These are phyloP conservation scores for Otatea glauca DNA, from an alignment of 176 grass and related monocot genomes.

Conservation along the genomic window DNA sequence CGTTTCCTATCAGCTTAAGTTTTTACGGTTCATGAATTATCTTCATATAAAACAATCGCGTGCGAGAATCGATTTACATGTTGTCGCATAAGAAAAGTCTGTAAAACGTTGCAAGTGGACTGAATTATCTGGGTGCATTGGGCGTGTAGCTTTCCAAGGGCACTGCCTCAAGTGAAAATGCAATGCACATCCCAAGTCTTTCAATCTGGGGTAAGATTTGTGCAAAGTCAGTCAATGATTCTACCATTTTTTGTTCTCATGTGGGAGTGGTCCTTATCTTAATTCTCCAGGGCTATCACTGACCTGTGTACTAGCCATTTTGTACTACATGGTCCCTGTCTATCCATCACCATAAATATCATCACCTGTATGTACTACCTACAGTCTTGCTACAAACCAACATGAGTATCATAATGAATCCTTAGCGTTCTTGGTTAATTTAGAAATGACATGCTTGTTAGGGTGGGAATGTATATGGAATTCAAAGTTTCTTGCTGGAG, in stretches of 20 bases:
- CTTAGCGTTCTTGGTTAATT: background rate
- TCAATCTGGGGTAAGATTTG: background rate
- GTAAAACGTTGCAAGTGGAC: background rate
- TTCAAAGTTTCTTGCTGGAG: no score
- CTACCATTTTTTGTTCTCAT: slow-evolving; percentile 2
- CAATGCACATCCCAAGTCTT: background rate
- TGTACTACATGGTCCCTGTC: slow-evolving; percentile 31
- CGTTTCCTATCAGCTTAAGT: background rate
- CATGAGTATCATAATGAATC: background rate
- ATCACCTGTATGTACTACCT: slow-evolving; percentile 20
- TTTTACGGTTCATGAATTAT: background rate
- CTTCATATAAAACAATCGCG: background rate
- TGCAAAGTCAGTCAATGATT: slow-evolving; percentile 44
- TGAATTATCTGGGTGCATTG: background rate
- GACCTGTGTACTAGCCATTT: slow-evolving; percentile 26
- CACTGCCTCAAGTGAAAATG: slow-evolving; percentile 18
- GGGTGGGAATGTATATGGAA: background rate
- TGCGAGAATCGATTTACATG: background rate
- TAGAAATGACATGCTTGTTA: background rate
- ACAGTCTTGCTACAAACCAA: background rate
- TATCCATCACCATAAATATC: slow-evolving; percentile 24
- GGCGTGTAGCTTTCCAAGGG: background rate
- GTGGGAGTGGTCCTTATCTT: slow-evolving; percentile 28
- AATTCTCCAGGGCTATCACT: slow-evolving; percentile 8
- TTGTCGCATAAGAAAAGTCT: background rate